Evolutionary conservation across 495 filamentous ascomycete species (phyloP).

Genomic region (Aspergillus egyptiacus): DNA sequence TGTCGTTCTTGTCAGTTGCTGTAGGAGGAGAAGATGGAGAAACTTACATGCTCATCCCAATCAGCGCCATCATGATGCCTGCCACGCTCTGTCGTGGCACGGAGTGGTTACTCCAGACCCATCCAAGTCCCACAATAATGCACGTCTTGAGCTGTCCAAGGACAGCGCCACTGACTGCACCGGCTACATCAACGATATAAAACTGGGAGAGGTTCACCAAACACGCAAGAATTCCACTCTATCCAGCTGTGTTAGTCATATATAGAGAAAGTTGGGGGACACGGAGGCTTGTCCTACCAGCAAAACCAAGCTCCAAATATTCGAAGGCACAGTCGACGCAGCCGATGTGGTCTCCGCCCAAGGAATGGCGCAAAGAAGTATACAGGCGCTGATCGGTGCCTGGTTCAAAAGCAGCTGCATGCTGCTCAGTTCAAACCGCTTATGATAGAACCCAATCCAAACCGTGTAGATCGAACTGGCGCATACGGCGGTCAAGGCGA

Average conservation of each 20-base stretch:
- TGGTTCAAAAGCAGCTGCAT: constrained; percentile 73
- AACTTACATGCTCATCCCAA: constrained; percentile 31
- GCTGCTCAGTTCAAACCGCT: constrained; percentile 58
- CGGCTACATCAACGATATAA: constrained; percentile 65
- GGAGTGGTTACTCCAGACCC: constrained; percentile 23
- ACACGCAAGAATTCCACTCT: constrained; percentile 52
- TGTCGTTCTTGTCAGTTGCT: not conserved
- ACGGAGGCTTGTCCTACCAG: constrained; percentile 16
- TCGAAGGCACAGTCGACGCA: constrained; percentile 38
- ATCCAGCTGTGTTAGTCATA: not conserved
- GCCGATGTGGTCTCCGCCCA: constrained; percentile 58
- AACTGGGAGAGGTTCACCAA: constrained; percentile 71
- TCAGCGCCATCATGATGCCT: constrained; percentile 23
- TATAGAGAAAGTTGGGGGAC: not conserved
- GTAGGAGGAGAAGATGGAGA: not conserved
- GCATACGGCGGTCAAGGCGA: constrained; percentile 57
- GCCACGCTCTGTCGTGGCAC: constrained; percentile 24
- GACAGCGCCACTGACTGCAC: constrained; percentile 64
- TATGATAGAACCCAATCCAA: constrained; percentile 62
- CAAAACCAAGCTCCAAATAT: constrained; percentile 37
- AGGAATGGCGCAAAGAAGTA: constrained; percentile 61
- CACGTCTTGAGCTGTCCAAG: constrained; percentile 56
- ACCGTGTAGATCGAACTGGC: constrained; percentile 65
- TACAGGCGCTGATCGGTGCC: constrained; percentile 55
- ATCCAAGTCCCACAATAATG: constrained; percentile 38